Evolutionary conservation across 345 rosid genomes (phyloP), one percentile per base, ranked within the genome.

Genomic region (Geranium rotundifolium): DNA sequence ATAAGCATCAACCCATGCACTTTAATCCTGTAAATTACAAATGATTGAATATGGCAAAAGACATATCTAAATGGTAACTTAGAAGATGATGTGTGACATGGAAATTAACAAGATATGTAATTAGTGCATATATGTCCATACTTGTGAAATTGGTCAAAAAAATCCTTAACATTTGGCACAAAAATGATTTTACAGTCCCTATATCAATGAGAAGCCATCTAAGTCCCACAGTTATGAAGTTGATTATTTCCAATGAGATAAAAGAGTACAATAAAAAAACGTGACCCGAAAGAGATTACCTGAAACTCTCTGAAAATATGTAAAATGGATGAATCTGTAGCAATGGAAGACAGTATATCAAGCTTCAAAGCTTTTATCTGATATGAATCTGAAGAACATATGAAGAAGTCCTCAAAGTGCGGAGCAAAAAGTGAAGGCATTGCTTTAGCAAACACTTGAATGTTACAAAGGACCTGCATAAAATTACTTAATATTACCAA

Each of bases 361-460:
- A 93, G 96, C 83, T 90, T 93, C 78, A 90, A 77, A 56, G 89
- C 83, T 82, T 80, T 93, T 61, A 80, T 84, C 80, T 83, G 87
- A 84, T 83, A 82, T 59, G 95, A 69, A 68, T 93, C 97, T 39
- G 95, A 83, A 58, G 91, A 86, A 65, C 65, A 63, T 68, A 88
- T 72, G 77, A 85, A 88, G 82, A 93, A 86, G 62, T 83, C 85
- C 72, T 83, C 99, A 58, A 75, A 85, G 65, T 87, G 69, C 31
- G 84, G 84, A 70, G 88, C 81, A 79, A 93, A 93, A 63, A 90
- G 85, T 74, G 80, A 77, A 66, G 99, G 97, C 73, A 67, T 76
- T 52, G 88, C 89, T 79, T 82, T 87, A 63, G 89, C 87, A 79
- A 90, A 90, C 67, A 87, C 88, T 72, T 83, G 86, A 71, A 93